Evolutionary conservation across 805 yeast genomes (phyloP).

Genomic region (Candida xiaguanensis): DNA sequence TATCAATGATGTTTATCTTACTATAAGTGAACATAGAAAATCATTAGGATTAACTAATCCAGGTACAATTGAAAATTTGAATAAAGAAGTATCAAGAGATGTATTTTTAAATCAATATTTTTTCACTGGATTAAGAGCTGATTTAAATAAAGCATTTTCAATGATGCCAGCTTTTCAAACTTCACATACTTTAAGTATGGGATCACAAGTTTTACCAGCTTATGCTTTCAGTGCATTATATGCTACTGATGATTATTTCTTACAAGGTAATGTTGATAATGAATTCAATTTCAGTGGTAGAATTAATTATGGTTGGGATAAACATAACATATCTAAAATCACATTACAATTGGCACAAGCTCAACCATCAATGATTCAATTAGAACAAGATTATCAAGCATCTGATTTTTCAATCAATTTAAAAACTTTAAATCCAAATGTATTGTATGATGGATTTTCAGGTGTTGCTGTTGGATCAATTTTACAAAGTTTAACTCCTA

Average conservation of each 20-base stretch:
- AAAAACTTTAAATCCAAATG: constrained; percentile 86
- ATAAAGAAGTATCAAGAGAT: constrained; percentile 91
- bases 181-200: constrained; percentile 87
- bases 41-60: constrained; percentile 85
- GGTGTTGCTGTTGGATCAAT: constrained; percentile 93
- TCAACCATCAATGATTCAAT: constrained; percentile 91
- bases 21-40: constrained; percentile 72
- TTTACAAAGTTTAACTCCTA: constrained; percentile 83
- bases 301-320: constrained; percentile 86
- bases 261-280: constrained; percentile 90
- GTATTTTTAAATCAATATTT: constrained; percentile 85
- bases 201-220: constrained; percentile 80
- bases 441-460: constrained; percentile 63
- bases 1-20: constrained; percentile 69
- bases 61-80: constrained; percentile 89
- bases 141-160: constrained; percentile 84
- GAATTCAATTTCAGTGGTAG: constrained; percentile 85
- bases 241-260: constrained; percentile 79
- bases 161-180: constrained; percentile 96
- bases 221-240: constrained; percentile 88
- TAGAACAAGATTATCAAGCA: constrained; percentile 95
- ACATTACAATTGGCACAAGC: constrained; percentile 84
- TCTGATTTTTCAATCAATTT: constrained; percentile 83
- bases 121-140: constrained; percentile 96
- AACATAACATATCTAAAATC: constrained; percentile 71